A percentile compares a stretch with the other conserved stretches of the same genome.
phyloP scores from a whole-genome alignment of 129 eudicot species.

The Solidago caesia region DNA sequence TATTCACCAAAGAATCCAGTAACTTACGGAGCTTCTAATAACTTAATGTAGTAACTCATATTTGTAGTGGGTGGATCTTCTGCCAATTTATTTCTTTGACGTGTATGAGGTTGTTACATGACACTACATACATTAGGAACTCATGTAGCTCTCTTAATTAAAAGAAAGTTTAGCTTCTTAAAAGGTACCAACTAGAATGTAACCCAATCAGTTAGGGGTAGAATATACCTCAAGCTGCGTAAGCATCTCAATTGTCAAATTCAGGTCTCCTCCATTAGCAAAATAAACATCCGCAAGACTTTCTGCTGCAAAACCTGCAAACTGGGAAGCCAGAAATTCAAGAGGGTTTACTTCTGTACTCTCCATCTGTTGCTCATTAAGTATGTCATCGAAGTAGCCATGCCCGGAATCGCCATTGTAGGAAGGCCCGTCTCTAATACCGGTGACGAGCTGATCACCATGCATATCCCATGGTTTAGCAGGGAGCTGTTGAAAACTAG shows the following conservation, averaged over 20 bases:
- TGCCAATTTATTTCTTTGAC: neutral
- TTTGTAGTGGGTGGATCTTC: neutral
- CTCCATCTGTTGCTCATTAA: conserved; percentile 58
- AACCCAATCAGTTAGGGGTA: neutral
- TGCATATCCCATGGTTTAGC: conserved; percentile 69
- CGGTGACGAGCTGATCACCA: conserved; percentile 47
- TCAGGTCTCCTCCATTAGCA: conserved; percentile 72
- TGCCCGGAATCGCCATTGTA: conserved; percentile 51
- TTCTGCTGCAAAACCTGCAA: conserved; percentile 67
- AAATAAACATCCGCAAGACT: conserved; percentile 61
- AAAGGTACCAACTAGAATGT: neutral
- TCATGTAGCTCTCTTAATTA: neutral
- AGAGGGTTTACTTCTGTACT: conserved; percentile 45
- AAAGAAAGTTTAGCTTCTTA: neutral
- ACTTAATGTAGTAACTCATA: too few species aligned
- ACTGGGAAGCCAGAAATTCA: conserved; percentile 59
- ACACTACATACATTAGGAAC: neutral
- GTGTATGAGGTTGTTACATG: conserved; percentile 13
- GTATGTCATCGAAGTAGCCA: conserved; percentile 48
- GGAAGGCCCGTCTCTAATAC: conserved; percentile 39
- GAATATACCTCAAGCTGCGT: conserved; percentile 88
- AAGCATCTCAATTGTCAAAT: conserved; percentile 88
- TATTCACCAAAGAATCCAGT: too few species aligned
- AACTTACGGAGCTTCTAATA: too few species aligned
- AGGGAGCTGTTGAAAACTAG: conserved; percentile 38